phyloP scores from a whole-genome alignment of 139 green algal genomes.

The Edaphochlamys debaryana region DNA sequence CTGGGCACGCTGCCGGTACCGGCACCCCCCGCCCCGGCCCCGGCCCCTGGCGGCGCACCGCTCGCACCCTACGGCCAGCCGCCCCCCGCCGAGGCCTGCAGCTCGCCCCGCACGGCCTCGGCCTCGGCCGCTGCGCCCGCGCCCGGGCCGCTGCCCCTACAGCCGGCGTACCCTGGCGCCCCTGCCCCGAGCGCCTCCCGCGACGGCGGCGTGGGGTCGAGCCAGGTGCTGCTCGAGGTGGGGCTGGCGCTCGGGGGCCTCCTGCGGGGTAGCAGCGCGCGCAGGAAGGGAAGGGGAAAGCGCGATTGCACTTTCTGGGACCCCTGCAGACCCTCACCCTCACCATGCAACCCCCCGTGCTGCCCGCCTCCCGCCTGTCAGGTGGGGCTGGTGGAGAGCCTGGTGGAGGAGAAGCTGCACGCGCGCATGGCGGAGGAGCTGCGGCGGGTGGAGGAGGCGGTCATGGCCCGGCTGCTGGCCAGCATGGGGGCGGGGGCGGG shows the following conservation, averaged over 20 bases:
- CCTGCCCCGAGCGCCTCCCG: background rate
- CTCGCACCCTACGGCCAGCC: background rate
- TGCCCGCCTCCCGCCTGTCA: too few species aligned
- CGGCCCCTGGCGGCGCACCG: background rate
- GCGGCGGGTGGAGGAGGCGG: background rate
- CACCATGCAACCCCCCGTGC: too few species aligned
- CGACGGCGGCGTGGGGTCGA: background rate
- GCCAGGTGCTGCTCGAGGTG: conserved; percentile 14
- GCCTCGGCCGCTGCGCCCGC: too few species aligned
- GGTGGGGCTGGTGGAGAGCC: conserved; percentile 8
- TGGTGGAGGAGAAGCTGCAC: conserved; percentile 35
- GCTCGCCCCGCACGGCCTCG: background rate
- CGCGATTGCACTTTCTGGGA: too few species aligned
- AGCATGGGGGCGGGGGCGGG: background rate
- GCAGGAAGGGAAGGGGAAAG: too few species aligned
- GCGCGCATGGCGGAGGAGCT: conserved; percentile 21
- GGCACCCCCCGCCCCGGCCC: too few species aligned
- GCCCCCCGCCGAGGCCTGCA: background rate
- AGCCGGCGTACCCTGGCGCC: too few species aligned
- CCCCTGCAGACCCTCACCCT: too few species aligned
- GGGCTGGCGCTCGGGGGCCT: too few species aligned
- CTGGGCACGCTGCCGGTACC: too few species aligned
- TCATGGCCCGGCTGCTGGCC: conserved; percentile 7
- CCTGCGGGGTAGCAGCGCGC: too few species aligned
- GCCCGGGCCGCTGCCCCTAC: too few species aligned